Evolutionary conservation across 2,329 filamentous ascomycete species (phyloP).

Genomic region (Xylaria digitata): DNA sequence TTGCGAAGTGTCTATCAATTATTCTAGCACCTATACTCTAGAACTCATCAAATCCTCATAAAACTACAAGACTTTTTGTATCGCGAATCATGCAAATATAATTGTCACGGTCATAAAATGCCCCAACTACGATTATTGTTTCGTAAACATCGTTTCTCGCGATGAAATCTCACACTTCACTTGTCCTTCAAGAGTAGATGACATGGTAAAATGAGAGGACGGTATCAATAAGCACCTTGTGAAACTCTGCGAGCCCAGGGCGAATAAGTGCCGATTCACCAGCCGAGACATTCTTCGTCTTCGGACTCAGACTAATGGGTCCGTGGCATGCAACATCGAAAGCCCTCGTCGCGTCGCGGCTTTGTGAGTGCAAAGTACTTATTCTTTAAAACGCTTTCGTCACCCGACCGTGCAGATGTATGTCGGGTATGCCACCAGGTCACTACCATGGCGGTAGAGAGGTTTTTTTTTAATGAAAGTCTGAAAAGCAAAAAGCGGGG

Average conservation of each 20-base stretch:
- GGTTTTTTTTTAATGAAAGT: background rate
- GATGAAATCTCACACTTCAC: background rate
- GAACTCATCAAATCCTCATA: background rate
- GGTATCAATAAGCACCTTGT: background rate
- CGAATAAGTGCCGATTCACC: background rate
- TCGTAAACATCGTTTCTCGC: background rate
- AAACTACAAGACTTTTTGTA: too few species aligned
- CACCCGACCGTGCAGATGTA: too few species aligned
- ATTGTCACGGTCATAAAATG: background rate
- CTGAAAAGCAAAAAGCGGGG: background rate
- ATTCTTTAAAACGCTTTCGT: too few species aligned
- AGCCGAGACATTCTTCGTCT: background rate
- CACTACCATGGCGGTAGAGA: background rate
- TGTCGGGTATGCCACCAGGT: too few species aligned
- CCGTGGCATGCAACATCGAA: background rate
- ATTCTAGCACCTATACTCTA: background rate
- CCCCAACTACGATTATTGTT: background rate
- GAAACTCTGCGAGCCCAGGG: background rate
- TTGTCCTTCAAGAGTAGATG: background rate
- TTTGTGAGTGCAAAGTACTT: background rate
- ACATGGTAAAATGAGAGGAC: background rate
- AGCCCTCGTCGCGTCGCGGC: background rate
- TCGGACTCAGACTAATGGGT: background rate
- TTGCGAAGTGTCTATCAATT: background rate
- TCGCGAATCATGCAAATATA: too few species aligned